Conservation (phyloP, 345 rosid species). For the Ricinus communis region DNA sequence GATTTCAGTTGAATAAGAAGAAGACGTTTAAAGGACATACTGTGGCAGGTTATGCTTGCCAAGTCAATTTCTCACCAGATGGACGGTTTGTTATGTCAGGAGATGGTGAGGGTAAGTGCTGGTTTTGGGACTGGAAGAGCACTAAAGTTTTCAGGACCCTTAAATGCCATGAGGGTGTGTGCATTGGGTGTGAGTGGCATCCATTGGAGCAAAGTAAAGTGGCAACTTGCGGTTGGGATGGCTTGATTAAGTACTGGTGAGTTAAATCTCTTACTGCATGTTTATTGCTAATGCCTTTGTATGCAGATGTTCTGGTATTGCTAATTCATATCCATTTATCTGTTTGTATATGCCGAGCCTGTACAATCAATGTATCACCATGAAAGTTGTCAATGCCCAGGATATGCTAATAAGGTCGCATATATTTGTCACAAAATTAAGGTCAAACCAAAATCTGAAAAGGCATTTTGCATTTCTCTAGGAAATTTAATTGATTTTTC, state of each 20-base stretch:
- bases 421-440: not conserved
- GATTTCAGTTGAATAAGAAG: slow-evolving; percentile 96
- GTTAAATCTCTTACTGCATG: slow-evolving; percentile 25
- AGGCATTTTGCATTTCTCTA: not conserved
- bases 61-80: slow-evolving; percentile 97
- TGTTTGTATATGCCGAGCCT: not conserved
- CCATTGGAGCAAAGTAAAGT: slow-evolving; percentile 97
- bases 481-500: not conserved
- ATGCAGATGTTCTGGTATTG: not conserved
- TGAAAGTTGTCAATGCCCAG: not conserved
- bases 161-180: slow-evolving; percentile 87
- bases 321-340: not conserved
- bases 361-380: not conserved
- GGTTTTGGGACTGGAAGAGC: slow-evolving; percentile 99
- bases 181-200: slow-evolving; percentile 95
- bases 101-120: slow-evolving; percentile 98
- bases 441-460: not conserved
- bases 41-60: slow-evolving; percentile 96
- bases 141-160: slow-evolving; percentile 90
- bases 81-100: slow-evolving; percentile 99
- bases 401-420: not conserved
- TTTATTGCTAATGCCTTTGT: not conserved
- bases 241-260: slow-evolving; percentile 95
- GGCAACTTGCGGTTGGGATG: slow-evolving; percentile 99
- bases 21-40: slow-evolving; percentile 95